A percentile compares a stretch with the other conserved stretches of the same genome.
Evolutionary conservation across 139 green algal genomes (phyloP).

Genomic region (Bryopsis sp.): DNA sequence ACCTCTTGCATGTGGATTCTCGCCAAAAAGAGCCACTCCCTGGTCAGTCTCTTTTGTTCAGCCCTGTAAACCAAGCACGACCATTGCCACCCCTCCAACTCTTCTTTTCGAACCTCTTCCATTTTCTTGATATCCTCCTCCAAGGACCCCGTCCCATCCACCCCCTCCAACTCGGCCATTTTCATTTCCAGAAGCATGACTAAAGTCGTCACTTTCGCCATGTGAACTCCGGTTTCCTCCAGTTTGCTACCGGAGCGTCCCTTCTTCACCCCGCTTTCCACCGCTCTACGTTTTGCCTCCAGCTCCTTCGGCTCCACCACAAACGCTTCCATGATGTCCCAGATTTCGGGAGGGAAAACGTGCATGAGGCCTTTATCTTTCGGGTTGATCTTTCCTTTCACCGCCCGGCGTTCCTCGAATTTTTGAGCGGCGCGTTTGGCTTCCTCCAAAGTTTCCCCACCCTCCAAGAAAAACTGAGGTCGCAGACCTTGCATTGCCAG

Average conservation of each 20-base stretch:
- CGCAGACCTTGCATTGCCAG: constrained; percentile 15
- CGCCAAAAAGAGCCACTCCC: constrained; percentile 38
- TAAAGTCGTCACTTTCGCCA: constrained; percentile 61
- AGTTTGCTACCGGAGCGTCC: not conserved
- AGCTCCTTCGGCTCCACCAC: constrained; percentile 14
- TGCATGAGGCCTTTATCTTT: constrained; percentile 31
- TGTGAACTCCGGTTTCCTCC: constrained; percentile 25
- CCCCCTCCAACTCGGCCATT: constrained; percentile 45
- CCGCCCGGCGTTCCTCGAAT: constrained; percentile 17
- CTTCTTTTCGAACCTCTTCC: constrained; percentile 9
- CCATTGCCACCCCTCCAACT: constrained; percentile 21
- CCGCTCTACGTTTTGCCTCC: no score
- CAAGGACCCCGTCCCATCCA: constrained; percentile 47
- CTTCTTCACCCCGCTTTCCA: no score
- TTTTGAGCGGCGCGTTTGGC: not conserved
- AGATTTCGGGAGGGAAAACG: constrained; percentile 45
- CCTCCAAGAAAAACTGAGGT: constrained; percentile 33
- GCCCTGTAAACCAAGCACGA: constrained; percentile 58
- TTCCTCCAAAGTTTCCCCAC: constrained; percentile 20
- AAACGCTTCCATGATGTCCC: constrained; percentile 23
- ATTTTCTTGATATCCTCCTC: constrained; percentile 39
- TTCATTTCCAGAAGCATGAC: constrained; percentile 59
- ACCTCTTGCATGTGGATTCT: no score
- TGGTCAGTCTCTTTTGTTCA: constrained; percentile 58
- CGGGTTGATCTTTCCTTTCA: constrained; percentile 27